A percentile compares a stretch with the other conserved stretches of the same genome.
phyloP scores from a whole-genome alignment of 345 rosid genomes.

The Geranium rotundifolium region DNA sequence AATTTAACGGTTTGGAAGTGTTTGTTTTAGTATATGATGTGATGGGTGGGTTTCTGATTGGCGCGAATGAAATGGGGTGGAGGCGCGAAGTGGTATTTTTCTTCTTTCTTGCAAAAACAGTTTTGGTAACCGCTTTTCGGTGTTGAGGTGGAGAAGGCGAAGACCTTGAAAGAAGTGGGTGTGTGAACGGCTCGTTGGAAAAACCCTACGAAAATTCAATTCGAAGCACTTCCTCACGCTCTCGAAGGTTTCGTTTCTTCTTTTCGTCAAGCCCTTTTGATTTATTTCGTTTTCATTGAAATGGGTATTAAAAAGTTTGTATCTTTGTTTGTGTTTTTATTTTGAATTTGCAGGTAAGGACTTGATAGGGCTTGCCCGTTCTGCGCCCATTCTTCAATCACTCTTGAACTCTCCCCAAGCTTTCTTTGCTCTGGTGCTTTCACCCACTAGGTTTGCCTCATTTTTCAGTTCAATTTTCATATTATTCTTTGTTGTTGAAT shows the following conservation, averaged over 20 bases:
- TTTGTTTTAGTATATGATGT: too few species aligned
- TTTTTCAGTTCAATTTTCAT: not conserved
- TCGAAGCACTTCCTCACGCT: slow-evolving; percentile 75
- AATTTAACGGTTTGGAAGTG: too few species aligned
- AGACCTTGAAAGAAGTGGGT: slow-evolving; percentile 61
- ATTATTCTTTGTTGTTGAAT: not conserved
- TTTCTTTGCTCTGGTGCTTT: slow-evolving; percentile 80
- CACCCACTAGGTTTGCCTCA: slow-evolving; percentile 63
- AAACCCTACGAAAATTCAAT: slow-evolving; percentile 68
- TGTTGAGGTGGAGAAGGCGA: slow-evolving; percentile 50
- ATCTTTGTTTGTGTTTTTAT: too few species aligned
- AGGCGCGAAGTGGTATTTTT: too few species aligned
- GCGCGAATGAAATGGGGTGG: too few species aligned
- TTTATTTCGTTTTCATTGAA: not conserved
- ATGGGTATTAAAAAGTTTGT: not conserved
- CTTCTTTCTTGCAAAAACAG: too few species aligned
- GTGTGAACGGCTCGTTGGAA: slow-evolving; percentile 66
- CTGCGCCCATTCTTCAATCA: slow-evolving; percentile 82
- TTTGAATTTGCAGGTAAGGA: slow-evolving; percentile 49
- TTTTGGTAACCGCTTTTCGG: too few species aligned
- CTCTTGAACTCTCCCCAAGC: slow-evolving; percentile 63
- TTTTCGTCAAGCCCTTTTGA: not conserved
- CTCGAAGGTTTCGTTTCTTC: slow-evolving; percentile 38
- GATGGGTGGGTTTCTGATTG: too few species aligned
- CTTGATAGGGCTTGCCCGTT: slow-evolving; percentile 87